Percentiles rank a stretch among this genome's conserved stretches.
Evolutionary conservation across 1,284 basidiomycete species (phyloP).

Genomic region (Ceratobasidium sp.): DNA sequence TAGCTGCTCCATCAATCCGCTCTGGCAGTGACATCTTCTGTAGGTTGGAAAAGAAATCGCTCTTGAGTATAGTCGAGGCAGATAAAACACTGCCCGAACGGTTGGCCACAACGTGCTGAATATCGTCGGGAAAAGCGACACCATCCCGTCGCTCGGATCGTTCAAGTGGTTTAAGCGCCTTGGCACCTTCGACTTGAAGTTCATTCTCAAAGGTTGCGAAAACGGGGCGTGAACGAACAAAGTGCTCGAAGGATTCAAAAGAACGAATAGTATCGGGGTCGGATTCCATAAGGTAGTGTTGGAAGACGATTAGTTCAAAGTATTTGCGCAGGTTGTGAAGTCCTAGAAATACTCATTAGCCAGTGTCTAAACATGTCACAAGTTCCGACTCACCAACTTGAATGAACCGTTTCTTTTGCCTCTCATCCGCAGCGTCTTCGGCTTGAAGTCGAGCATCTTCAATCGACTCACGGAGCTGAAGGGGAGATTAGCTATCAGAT

Average conservation of each 20-base stretch:
- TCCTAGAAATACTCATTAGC: slow-evolving; percentile 61
- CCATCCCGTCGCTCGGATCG: slow-evolving; percentile 78
- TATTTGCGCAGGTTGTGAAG: slow-evolving; percentile 87
- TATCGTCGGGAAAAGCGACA: slow-evolving; percentile 90
- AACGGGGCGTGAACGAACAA: slow-evolving; percentile 74
- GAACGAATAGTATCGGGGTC: slow-evolving; percentile 84
- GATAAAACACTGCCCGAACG: slow-evolving; percentile 90
- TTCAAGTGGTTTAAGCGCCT: slow-evolving; percentile 88
- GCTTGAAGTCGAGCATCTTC: slow-evolving; percentile 83
- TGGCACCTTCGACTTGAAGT: slow-evolving; percentile 80
- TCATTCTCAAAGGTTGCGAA: slow-evolving; percentile 97
- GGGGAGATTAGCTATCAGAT: background rate
- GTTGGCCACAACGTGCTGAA: slow-evolving; percentile 84
- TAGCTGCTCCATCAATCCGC: slow-evolving; percentile 93
- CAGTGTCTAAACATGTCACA: slow-evolving; percentile 48
- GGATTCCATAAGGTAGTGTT: slow-evolving; percentile 90
- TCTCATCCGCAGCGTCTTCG: slow-evolving; percentile 81
- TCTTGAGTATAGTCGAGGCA: slow-evolving; percentile 95
- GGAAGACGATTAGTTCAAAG: slow-evolving; percentile 93
- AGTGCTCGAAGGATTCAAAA: slow-evolving; percentile 80
- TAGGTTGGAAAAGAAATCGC: slow-evolving; percentile 94
- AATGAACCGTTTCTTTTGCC: slow-evolving; percentile 72
- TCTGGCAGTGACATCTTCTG: slow-evolving; percentile 96
- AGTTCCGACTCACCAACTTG: slow-evolving; percentile 72
- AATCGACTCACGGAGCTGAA: slow-evolving; percentile 79